phyloP scores from a whole-genome alignment of 2,329 filamentous ascomycete species.

The Clonostachys rhizophaga region DNA sequence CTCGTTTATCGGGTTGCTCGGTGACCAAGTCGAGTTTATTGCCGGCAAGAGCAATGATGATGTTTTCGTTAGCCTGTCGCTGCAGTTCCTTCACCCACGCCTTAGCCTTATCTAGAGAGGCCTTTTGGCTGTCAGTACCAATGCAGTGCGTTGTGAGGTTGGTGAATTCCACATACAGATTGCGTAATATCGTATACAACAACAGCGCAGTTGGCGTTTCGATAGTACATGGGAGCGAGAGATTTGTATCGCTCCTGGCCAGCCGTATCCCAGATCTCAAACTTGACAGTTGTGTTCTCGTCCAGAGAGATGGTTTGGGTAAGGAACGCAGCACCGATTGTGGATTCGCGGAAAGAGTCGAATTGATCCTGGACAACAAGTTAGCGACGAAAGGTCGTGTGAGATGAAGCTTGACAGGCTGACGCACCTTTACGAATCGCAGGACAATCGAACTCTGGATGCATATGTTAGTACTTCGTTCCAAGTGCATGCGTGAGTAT shows the following conservation, averaged over 20 bases:
- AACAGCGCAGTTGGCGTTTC: conserved; percentile 98
- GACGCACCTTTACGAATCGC: conserved; percentile 89
- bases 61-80: conserved; percentile 98
- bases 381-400: conserved; percentile 5
- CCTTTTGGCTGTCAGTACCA: conserved; percentile 41
- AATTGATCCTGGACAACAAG: conserved; percentile 77
- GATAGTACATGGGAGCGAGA: conserved; percentile 98
- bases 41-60: conserved; percentile 95
- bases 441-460: conserved; percentile 89
- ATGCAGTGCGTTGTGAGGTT: background rate
- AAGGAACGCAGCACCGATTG: conserved; percentile 96
- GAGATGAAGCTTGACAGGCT: background rate
- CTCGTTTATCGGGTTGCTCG: conserved; percentile 92
- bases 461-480: conserved; percentile 9
- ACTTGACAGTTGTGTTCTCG: conserved; percentile 97
- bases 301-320: conserved; percentile 98
- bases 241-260: conserved; percentile 99
- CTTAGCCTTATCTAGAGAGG: conserved; percentile 97
- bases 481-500: conserved; percentile 1
- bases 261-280: conserved; percentile 99
- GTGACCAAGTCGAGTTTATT: conserved; percentile 97
- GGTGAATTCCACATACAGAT: conserved; percentile 60
- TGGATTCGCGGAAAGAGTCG: conserved; percentile 93
- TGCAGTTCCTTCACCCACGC: conserved; percentile 99
- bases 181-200: conserved; percentile 99